These are phyloP conservation scores for Cladorrhinum samala DNA, from an alignment of 495 filamentous ascomycete species.

Conservation along the genomic window DNA sequence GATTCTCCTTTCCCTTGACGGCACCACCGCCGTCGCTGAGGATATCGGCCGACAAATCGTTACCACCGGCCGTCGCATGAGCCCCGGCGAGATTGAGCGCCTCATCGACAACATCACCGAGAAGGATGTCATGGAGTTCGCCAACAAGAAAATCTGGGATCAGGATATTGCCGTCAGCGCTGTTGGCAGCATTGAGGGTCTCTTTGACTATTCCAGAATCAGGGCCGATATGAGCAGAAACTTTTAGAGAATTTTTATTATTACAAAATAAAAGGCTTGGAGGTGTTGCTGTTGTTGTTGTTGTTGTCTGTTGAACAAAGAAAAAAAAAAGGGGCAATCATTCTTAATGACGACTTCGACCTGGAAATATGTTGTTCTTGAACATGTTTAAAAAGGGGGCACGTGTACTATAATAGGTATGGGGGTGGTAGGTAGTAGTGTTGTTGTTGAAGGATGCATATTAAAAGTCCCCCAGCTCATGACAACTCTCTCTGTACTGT, in stretches of 20 bases:
- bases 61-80: conserved; percentile 88
- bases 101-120: conserved; percentile 80
- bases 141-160: conserved; percentile 88
- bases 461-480: too few relatives aligned
- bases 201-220: conserved; percentile 84
- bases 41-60: conserved; percentile 98
- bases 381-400: too few relatives aligned
- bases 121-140: conserved; percentile 96
- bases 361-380: too few relatives aligned
- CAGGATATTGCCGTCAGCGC: conserved; percentile 91
- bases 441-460: too few relatives aligned
- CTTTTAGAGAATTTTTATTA: too few relatives aligned
- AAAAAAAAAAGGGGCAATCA: too few relatives aligned
- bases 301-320: too few relatives aligned
- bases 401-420: too few relatives aligned
- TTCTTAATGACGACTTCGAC: too few relatives aligned
- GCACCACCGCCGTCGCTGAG: conserved; percentile 93
- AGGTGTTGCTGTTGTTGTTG: too few relatives aligned
- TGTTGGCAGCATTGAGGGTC: conserved; percentile 84
- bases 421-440: too few relatives aligned
- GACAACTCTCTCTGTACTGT: too few relatives aligned
- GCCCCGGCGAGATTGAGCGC: conserved; percentile 88
- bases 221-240: conserved; percentile 88
- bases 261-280: neutral
- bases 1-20: conserved; percentile 92